Conservation (phyloP, 2,329 filamentous ascomycete genomes). For the Aspergillus tamarii region DNA sequence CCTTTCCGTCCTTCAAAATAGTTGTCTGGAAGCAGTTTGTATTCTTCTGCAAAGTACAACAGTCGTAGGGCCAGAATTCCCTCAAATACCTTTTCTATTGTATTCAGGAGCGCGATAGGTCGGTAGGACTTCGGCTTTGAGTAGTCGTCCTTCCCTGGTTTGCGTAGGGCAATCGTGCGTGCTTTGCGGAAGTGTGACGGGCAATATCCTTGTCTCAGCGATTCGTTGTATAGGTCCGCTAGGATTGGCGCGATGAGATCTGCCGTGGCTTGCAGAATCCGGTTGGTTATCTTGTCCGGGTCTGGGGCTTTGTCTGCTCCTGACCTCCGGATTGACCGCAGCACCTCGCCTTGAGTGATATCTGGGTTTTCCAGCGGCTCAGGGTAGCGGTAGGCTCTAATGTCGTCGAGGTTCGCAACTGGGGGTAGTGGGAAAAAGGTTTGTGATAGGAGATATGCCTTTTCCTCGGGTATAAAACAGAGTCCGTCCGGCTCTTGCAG, state of each 20-base stretch:
- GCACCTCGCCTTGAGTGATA: not conserved
- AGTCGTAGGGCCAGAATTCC: slow-evolving; percentile 20
- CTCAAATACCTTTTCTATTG: slow-evolving; percentile 23
- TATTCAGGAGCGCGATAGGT: slow-evolving; percentile 22
- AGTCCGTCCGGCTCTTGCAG: not conserved
- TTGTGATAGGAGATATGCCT: not conserved
- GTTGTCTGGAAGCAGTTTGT: slow-evolving; percentile 4
- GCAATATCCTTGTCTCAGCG: slow-evolving; percentile 5
- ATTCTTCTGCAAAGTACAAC: slow-evolving; percentile 18
- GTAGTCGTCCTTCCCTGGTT: slow-evolving; percentile 26
- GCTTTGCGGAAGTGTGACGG: slow-evolving; percentile 9
- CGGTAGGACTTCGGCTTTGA: slow-evolving; percentile 19
- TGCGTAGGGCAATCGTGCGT: slow-evolving; percentile 20
- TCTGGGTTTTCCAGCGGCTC: not conserved
- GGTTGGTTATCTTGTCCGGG: slow-evolving; percentile 14
- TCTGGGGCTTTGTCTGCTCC: slow-evolving; percentile 16
- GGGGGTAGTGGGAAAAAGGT: not conserved
- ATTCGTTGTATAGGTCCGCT: slow-evolving; percentile 6
- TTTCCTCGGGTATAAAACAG: not conserved
- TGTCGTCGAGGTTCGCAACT: not conserved
- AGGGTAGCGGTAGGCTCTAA: too few species aligned
- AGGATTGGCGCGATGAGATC: not conserved
- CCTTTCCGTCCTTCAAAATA: slow-evolving; percentile 7
- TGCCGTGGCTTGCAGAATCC: not conserved
- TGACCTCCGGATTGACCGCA: not conserved